Percentiles rank a stretch among this genome's conserved stretches.
These are phyloP conservation scores for Metroxylon sagu DNA, from an alignment of 176 grass and related monocot species.

Conservation along the genomic window DNA sequence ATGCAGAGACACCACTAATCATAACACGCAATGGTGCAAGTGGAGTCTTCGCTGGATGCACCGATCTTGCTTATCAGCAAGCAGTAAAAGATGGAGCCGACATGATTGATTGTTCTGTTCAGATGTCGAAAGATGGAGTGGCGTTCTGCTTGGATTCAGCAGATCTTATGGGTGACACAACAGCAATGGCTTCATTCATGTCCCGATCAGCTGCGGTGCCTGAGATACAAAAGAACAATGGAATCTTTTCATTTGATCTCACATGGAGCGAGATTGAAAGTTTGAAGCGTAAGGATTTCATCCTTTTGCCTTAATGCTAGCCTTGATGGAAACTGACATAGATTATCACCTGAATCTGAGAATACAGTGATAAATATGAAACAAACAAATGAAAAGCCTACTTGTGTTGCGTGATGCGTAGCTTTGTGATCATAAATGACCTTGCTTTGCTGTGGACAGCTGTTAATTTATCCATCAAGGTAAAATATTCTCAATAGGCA, in stretches of 20 bases:
- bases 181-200: conserved; percentile 45
- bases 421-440: too few relatives aligned
- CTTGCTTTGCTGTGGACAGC: too few relatives aligned
- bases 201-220: conserved; percentile 25
- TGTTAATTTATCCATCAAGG: too few relatives aligned
- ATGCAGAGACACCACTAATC: conserved; percentile 36
- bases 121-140: conserved; percentile 73
- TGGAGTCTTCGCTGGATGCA: conserved; percentile 46
- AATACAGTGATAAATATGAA: neutral
- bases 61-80: conserved; percentile 54
- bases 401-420: too few relatives aligned
- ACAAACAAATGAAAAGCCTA: conserved; percentile 6
- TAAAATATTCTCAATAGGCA: too few relatives aligned
- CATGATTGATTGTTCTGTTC: conserved; percentile 69
- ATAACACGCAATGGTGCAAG: conserved; percentile 65
- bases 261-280: conserved; percentile 78
- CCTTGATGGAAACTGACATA: too few relatives aligned
- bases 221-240: conserved; percentile 56
- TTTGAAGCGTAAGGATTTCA: conserved; percentile 47
- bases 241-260: conserved; percentile 87
- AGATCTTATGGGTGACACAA: conserved; percentile 53
- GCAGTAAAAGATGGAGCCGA: conserved; percentile 56
- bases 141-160: conserved; percentile 63
- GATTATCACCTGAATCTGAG: neutral
- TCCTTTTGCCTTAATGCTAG: neutral